These are phyloP conservation scores for Dendrobium chrysotoxum DNA, from an alignment of 106 monocot species.

Conservation along the genomic window DNA sequence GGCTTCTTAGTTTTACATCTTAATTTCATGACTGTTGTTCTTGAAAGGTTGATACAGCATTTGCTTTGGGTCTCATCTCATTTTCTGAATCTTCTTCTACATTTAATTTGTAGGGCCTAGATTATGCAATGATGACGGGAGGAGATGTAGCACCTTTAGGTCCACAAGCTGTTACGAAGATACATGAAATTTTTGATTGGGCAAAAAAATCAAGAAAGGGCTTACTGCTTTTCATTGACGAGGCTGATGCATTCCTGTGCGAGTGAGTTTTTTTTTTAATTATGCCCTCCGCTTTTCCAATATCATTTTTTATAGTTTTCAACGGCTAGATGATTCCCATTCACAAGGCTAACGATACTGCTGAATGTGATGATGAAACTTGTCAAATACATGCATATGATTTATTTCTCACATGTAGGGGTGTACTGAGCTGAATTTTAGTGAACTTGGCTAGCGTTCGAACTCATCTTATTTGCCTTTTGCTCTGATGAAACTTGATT, in stretches of 20 bases:
- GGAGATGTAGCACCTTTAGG: constrained; percentile 97
- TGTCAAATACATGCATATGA: too few relatives aligned
- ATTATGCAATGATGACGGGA: constrained; percentile 99
- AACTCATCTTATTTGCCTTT: too few relatives aligned
- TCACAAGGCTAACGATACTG: not conserved
- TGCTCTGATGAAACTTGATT: too few relatives aligned
- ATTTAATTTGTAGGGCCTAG: constrained; percentile 55
- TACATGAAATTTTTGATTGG: constrained; percentile 98
- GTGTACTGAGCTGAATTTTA: too few relatives aligned
- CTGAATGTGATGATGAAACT: too few relatives aligned
- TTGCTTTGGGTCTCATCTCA: not conserved
- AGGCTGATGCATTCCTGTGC: constrained; percentile 96
- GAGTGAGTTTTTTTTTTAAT: constrained; percentile 54
- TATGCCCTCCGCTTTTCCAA: not conserved
- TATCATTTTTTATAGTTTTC: not conserved
- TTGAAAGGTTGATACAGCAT: not conserved
- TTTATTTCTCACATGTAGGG: too few relatives aligned
- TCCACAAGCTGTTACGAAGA: constrained; percentile 92
- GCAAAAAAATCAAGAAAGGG: constrained; percentile 87
- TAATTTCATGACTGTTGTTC: not conserved
- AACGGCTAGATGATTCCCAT: not conserved
- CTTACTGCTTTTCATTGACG: constrained; percentile 89
- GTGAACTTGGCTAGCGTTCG: too few relatives aligned
- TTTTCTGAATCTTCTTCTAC: not conserved
- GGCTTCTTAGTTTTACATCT: not conserved